Percentiles rank a stretch among this genome's conserved stretches.
phyloP scores from a whole-genome alignment of 345 rosid species.

The Populus euphratica region DNA sequence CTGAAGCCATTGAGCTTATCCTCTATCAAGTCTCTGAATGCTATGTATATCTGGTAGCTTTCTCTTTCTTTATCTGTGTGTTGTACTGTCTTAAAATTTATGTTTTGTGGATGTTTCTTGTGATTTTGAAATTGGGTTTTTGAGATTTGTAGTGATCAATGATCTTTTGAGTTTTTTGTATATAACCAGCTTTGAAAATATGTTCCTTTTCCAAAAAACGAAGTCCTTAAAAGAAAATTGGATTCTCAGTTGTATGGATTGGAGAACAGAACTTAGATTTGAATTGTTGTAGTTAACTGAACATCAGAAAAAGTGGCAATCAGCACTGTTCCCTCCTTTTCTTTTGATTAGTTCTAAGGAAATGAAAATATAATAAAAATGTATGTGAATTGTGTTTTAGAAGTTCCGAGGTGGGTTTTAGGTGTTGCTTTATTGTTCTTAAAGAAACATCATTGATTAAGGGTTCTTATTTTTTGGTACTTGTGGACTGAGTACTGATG shows the following conservation, averaged over 20 bases:
- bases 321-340: not conserved
- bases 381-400: not conserved
- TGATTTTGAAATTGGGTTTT: not conserved
- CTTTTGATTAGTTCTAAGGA: not conserved
- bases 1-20: slow-evolving; percentile 57
- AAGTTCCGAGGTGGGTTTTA: not conserved
- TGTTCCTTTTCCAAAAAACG: not conserved
- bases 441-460: not conserved
- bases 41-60: slow-evolving; percentile 76
- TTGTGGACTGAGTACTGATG: not conserved
- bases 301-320: not conserved
- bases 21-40: slow-evolving; percentile 59
- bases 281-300: not conserved
- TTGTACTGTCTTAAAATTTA: not conserved
- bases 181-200: not conserved
- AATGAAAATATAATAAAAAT: not conserved
- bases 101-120: not conserved
- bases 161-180: not conserved
- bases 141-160: not conserved
- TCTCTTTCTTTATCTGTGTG: not conserved
- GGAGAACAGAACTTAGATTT: not conserved
- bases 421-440: not conserved
- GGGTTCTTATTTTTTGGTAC: not conserved
- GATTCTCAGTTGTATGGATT: not conserved
- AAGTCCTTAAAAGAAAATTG: too few relatives aligned